A percentile compares a stretch with the other conserved stretches of the same genome.
These are phyloP conservation scores for Colletotrichum chlorophyti DNA, from an alignment of 2,329 filamentous ascomycete species.

Conservation along the genomic window DNA sequence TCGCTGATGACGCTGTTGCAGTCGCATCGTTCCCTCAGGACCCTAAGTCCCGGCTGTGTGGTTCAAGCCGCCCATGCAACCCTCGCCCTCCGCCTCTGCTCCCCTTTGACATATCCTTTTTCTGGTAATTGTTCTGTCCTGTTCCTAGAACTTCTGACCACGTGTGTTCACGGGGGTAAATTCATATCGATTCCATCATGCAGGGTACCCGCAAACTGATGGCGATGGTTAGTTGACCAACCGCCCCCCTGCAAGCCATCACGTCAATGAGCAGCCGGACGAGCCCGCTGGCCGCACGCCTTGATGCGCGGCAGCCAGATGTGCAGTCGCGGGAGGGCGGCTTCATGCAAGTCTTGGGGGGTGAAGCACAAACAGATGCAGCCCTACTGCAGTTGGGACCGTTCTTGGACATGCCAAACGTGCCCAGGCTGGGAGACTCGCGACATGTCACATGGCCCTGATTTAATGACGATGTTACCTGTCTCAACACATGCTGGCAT, in stretches of 20 bases:
- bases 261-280: no score
- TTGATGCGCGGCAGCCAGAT: neutral
- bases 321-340: slow-evolving; percentile 1
- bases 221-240: neutral
- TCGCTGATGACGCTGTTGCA: slow-evolving; percentile 5
- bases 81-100: neutral
- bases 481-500: slow-evolving; percentile 20
- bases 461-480: neutral
- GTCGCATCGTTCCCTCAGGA: slow-evolving; percentile 17
- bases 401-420: neutral
- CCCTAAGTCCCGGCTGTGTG: neutral
- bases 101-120: neutral
- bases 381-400: neutral
- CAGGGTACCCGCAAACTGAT: no score
- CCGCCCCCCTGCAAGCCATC: slow-evolving; percentile 4
- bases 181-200: slow-evolving; percentile 3
- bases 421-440: neutral
- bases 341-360: neutral
- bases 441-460: neutral
- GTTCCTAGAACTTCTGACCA: slow-evolving; percentile 2
- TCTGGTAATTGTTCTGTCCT: neutral
- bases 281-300: no score
- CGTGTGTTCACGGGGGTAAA: slow-evolving; percentile 9
- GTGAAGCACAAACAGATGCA: slow-evolving; percentile 8
- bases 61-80: neutral